phyloP scores from a whole-genome alignment of 305 asterid genomes.

The Euphrasia arctica region DNA sequence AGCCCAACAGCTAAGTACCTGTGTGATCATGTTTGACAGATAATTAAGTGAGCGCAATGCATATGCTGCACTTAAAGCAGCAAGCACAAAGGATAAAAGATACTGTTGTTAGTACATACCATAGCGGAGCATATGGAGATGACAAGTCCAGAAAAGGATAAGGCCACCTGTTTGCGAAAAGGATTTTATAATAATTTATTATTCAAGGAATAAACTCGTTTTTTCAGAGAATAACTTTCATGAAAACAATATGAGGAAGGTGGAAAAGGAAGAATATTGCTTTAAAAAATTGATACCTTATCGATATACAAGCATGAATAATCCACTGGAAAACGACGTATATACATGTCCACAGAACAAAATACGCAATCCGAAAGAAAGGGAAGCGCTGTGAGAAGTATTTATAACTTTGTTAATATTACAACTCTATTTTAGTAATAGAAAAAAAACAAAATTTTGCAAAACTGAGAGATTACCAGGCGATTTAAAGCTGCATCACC shows the following conservation, averaged over 20 bases:
- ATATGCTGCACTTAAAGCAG: not conserved
- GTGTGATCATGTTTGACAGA: constrained; percentile 12
- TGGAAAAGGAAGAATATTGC: not conserved
- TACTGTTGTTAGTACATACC: constrained; percentile 38
- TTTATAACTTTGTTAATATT: constrained; percentile 18
- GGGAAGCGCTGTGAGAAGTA: constrained; percentile 67
- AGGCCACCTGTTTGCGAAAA: constrained; percentile 71
- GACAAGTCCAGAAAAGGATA: constrained; percentile 79
- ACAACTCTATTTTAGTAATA: not conserved
- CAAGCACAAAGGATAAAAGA: constrained; percentile 6
- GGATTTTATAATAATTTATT: not conserved
- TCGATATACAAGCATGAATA: constrained; percentile 59
- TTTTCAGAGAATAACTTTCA: not conserved
- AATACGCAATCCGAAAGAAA: constrained; percentile 82
- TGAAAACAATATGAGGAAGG: constrained; percentile 10
- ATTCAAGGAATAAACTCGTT: not conserved
- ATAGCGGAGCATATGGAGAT: constrained; percentile 63
- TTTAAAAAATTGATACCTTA: constrained; percentile 34
- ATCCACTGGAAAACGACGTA: constrained; percentile 85
- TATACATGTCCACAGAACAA: constrained; percentile 61
- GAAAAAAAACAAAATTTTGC: not conserved
- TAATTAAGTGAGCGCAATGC: not conserved
- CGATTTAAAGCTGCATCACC: constrained; percentile 60
- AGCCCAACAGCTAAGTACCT: constrained; percentile 69
- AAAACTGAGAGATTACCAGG: constrained; percentile 40